Conservation (phyloP, 2,329 filamentous ascomycete species). For the Lachnellula occidentalis region DNA sequence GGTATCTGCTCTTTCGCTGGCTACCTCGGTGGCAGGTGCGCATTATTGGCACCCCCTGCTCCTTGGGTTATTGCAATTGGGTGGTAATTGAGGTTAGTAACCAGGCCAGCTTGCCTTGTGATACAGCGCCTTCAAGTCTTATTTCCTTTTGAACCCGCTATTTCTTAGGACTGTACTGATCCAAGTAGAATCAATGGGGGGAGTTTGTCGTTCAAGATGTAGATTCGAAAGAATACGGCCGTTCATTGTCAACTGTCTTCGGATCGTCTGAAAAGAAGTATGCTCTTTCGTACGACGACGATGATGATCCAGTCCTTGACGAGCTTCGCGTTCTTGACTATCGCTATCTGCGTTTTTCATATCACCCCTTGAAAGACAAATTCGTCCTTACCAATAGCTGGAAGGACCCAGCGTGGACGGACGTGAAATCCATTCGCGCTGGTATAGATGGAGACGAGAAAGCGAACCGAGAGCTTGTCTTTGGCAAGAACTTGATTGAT, state of each 20-base stretch:
- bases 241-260: constrained; percentile 58
- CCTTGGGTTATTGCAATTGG: constrained; percentile 77
- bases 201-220: constrained; percentile 78
- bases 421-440: constrained; percentile 65
- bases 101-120: background rate
- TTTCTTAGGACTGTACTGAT: constrained; percentile 21
- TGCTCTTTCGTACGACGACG: constrained; percentile 56
- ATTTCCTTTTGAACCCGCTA: background rate
- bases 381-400: constrained; percentile 83
- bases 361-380: constrained; percentile 81
- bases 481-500: constrained; percentile 85
- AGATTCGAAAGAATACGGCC: constrained; percentile 47
- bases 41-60: constrained; percentile 62
- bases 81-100: constrained; percentile 73
- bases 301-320: constrained; percentile 72
- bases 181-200: constrained; percentile 79
- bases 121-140: background rate
- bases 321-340: constrained; percentile 79
- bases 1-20: constrained; percentile 84
- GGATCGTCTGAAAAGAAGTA: constrained; percentile 58
- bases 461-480: constrained; percentile 74
- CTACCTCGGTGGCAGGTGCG: constrained; percentile 80
- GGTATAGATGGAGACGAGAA: constrained; percentile 89
- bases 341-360: constrained; percentile 89
- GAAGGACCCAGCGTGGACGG: constrained; percentile 89